Percentiles rank a stretch among this genome's conserved stretches.
Conservation (phyloP, 2,329 filamentous ascomycete genomes). For the Penicillium corylophilum region DNA sequence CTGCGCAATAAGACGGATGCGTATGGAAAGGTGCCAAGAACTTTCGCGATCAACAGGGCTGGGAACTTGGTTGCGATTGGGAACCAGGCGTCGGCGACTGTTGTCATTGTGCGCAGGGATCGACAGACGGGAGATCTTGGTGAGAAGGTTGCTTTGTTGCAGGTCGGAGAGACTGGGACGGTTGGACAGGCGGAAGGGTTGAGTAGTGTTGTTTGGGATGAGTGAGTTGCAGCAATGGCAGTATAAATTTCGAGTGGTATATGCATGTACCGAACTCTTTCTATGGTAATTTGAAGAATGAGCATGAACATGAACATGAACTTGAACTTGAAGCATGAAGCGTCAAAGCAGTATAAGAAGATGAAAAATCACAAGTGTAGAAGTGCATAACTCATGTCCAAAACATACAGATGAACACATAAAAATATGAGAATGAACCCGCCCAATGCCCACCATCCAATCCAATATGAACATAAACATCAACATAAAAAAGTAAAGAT, state of each 20-base stretch:
- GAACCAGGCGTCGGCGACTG: constrained; percentile 60
- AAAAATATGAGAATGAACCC: not conserved
- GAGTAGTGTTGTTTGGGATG: constrained; percentile 39
- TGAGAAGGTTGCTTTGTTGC: constrained; percentile 28
- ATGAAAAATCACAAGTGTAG: not conserved
- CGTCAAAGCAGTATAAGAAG: not conserved
- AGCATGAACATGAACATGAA: too few species aligned
- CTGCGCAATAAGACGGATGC: constrained; percentile 61
- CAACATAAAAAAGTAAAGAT: too few species aligned
- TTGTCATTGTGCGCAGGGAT: constrained; percentile 63
- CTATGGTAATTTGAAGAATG: not conserved
- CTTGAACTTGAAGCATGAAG: not conserved
- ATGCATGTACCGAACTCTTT: not conserved
- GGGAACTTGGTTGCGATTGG: constrained; percentile 66
- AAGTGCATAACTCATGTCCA: not conserved
- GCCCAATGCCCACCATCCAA: not conserved
- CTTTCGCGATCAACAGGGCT: constrained; percentile 65
- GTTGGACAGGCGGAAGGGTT: constrained; percentile 29
- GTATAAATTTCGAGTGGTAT: not conserved
- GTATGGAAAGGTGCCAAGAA: constrained; percentile 65
- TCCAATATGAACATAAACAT: not conserved
- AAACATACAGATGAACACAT: not conserved
- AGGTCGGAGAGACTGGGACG: constrained; percentile 30
- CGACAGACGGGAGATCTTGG: constrained; percentile 59
- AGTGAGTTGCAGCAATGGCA: constrained; percentile 16